Conservation (phyloP, 2,329 filamentous ascomycete genomes). For the Talaromyces pinophilus region DNA sequence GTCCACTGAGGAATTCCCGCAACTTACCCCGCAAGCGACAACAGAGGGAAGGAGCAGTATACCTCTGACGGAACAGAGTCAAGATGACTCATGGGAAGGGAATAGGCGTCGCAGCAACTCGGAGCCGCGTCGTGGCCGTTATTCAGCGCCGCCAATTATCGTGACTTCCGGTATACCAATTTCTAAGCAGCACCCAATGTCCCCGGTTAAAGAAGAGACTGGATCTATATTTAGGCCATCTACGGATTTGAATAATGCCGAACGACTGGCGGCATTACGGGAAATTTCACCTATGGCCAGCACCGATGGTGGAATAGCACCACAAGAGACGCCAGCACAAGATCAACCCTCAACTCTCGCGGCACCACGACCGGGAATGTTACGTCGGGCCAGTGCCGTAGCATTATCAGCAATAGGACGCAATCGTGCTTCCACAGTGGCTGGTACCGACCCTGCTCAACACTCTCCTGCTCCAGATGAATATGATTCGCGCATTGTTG, state of each 20-base stretch:
- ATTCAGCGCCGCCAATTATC: constrained; percentile 32
- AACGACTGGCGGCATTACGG: constrained; percentile 21
- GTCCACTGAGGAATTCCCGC: background rate
- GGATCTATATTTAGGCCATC: constrained; percentile 27
- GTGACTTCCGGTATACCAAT: constrained; percentile 28
- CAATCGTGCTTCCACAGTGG: constrained; percentile 38
- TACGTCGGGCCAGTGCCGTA: constrained; percentile 39
- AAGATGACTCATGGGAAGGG: constrained; percentile 32
- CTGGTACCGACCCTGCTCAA: constrained; percentile 27
- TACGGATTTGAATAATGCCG: constrained; percentile 23
- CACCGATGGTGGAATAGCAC: background rate
- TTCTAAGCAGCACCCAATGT: constrained; percentile 30
- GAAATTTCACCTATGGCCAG: background rate
- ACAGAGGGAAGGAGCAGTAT: background rate
- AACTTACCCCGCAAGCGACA: background rate
- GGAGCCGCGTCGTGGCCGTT: constrained; percentile 41
- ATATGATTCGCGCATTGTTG: constrained; percentile 64
- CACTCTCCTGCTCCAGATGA: constrained; percentile 39
- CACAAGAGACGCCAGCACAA: background rate
- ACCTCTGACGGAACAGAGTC: constrained; percentile 22
- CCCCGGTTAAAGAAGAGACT: constrained; percentile 38
- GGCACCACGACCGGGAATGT: constrained; percentile 18
- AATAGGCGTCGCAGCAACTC: constrained; percentile 45
- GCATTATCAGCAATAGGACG: constrained; percentile 35
- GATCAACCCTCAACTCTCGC: background rate